Percentiles rank a stretch among this genome's conserved stretches.
Conservation (phyloP, 2,329 filamentous ascomycete genomes). For the Hymenoscyphus fructigenus region DNA sequence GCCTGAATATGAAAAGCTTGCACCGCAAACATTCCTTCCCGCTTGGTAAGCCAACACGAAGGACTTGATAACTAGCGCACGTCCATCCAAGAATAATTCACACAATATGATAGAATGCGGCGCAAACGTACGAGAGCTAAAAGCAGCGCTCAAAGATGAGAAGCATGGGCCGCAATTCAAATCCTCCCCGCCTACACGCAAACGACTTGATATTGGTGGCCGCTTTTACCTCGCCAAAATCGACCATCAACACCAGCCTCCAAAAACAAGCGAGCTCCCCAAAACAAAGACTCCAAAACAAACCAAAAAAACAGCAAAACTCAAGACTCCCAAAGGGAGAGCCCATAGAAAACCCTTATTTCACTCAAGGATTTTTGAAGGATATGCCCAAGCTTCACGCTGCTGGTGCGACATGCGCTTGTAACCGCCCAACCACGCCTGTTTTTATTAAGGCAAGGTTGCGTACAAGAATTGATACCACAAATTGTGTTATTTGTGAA, state of each 20-base stretch:
- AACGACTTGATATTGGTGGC: background rate
- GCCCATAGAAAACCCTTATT: background rate
- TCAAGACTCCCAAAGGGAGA: background rate
- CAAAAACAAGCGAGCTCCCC: background rate
- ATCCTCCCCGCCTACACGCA: background rate
- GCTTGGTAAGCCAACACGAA: too few relatives aligned
- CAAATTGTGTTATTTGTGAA: too few relatives aligned
- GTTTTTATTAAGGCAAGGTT: too few relatives aligned
- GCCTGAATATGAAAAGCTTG: too few relatives aligned
- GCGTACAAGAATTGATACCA: too few relatives aligned
- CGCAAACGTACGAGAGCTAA: too few relatives aligned
- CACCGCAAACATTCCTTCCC: too few relatives aligned
- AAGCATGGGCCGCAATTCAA: too few relatives aligned
- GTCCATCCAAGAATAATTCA: too few relatives aligned
- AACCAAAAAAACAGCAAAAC: background rate
- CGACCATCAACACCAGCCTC: background rate
- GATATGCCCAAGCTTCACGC: conserved; percentile 1
- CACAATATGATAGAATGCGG: too few relatives aligned
- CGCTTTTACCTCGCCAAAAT: background rate
- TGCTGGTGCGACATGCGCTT: conserved; percentile 1
- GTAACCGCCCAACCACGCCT: background rate
- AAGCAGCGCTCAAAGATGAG: too few relatives aligned
- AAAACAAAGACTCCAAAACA: background rate
- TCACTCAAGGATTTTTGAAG: background rate
- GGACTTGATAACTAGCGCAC: too few relatives aligned